Evolutionary conservation across 495 filamentous ascomycete species (phyloP).

Genomic region (Pseudomonodictys pantanalensis): DNA sequence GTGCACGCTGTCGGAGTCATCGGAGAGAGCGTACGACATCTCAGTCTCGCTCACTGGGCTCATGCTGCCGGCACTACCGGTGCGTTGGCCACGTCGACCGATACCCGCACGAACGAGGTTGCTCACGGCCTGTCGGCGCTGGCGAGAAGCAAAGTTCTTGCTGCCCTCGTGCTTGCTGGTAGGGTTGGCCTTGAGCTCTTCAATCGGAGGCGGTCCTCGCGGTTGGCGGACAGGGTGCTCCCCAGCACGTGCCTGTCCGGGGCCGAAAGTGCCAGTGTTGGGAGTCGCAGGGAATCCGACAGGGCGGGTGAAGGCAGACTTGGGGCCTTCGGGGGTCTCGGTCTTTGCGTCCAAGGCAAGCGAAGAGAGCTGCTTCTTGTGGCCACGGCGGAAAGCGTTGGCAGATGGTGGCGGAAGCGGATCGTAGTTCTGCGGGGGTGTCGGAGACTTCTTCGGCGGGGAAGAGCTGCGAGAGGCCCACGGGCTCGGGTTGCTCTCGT

Average conservation of each 20-base stretch:
- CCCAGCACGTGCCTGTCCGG: constrained; percentile 86
- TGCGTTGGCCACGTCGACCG: constrained; percentile 70
- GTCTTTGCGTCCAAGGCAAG: constrained; percentile 62
- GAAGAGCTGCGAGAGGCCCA: constrained; percentile 58
- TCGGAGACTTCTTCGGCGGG: constrained; percentile 67
- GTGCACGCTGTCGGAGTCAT: constrained; percentile 73
- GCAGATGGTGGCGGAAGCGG: constrained; percentile 77
- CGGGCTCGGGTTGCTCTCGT: constrained; percentile 52
- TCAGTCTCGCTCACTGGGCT: constrained; percentile 88
- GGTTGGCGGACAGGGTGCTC: constrained; percentile 95
- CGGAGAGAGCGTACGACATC: constrained; percentile 66
- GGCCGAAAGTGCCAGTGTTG: constrained; percentile 82
- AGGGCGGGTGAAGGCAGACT: constrained; percentile 53
- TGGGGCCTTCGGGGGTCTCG: constrained; percentile 60
- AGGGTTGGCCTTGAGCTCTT: constrained; percentile 85
- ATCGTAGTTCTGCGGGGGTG: constrained; percentile 59
- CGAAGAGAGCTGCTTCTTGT: constrained; percentile 80
- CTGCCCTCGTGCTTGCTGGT: constrained; percentile 94
- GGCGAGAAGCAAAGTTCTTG: constrained; percentile 96
- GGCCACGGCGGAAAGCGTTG: constrained; percentile 84
- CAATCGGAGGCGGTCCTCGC: constrained; percentile 84
- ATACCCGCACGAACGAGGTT: constrained; percentile 87
- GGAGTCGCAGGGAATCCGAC: constrained; percentile 77
- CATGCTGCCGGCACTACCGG: constrained; percentile 69
- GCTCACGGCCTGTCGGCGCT: constrained; percentile 85